phyloP scores from a whole-genome alignment of 2,329 filamentous ascomycete genomes.

The Triangularia verruculosa region DNA sequence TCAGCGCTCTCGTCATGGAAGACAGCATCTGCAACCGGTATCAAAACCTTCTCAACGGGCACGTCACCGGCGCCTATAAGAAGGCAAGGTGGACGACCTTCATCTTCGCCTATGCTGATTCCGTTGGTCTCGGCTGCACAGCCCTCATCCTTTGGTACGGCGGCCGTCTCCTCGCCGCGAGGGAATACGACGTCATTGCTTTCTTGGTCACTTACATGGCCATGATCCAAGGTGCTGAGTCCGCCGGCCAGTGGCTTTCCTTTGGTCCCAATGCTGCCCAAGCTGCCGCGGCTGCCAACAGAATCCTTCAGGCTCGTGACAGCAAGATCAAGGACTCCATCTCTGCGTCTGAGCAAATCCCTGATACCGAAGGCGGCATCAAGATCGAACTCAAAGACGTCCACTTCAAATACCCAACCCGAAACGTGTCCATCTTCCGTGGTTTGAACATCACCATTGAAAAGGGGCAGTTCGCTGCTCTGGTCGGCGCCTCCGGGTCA shows the following conservation, averaged over 20 bases:
- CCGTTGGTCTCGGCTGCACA: slow-evolving; percentile 59
- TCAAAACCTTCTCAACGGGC: slow-evolving; percentile 52
- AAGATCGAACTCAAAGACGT: slow-evolving; percentile 56
- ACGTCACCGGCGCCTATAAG: slow-evolving; percentile 57
- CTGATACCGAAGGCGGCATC: slow-evolving; percentile 48
- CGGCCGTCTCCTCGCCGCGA: slow-evolving; percentile 49
- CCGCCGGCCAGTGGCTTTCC: slow-evolving; percentile 63
- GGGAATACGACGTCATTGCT: slow-evolving; percentile 45
- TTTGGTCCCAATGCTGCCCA: slow-evolving; percentile 64
- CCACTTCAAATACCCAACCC: slow-evolving; percentile 59
- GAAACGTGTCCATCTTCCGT: slow-evolving; percentile 55
- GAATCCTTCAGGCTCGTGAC: slow-evolving; percentile 53
- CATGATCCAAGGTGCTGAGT: slow-evolving; percentile 64
- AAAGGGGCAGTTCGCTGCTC: slow-evolving; percentile 66
- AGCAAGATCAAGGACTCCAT: slow-evolving; percentile 38
- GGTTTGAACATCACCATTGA: slow-evolving; percentile 62
- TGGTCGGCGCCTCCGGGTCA: slow-evolving; percentile 68
- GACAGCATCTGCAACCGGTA: slow-evolving; percentile 62
- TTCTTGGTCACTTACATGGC: slow-evolving; percentile 63
- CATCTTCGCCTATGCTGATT: slow-evolving; percentile 68
- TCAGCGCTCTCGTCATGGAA: slow-evolving; percentile 68
- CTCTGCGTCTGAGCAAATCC: slow-evolving; percentile 37
- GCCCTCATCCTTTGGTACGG: slow-evolving; percentile 68
- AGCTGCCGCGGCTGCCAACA: slow-evolving; percentile 56
- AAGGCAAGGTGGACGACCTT: slow-evolving; percentile 62